Base-by-base conservation (phyloP, 345 rosid genomes). In the Pugionium dolabratum region DNA sequence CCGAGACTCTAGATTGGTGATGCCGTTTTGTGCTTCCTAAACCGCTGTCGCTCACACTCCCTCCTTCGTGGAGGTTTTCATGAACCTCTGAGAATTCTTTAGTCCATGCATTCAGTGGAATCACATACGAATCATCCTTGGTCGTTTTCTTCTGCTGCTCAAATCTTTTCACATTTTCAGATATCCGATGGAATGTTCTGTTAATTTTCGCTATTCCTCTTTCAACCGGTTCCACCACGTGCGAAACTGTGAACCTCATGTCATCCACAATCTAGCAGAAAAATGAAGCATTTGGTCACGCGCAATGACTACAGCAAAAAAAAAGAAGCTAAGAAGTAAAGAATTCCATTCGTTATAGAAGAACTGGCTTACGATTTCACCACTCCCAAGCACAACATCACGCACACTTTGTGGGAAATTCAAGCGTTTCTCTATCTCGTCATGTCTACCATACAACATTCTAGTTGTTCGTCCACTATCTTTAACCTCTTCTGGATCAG, bases 181-280 rank as follows among this genome's bases (percentile, higher is more conserved):
- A 90, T 51, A 94, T 84, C 71, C 83, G 79, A 74, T 88, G 96
- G 54, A 94, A 82, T 35, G 89, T 90, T 79, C 76, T 83, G 54
- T 94, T 94, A 54, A 94, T 85, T 76, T 81, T 88, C 25, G 97
- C 92, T 62, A 94, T 79, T 57, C 99, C 99, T 76, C 97, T 88
- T 72, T 94, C 97, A 5, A 90, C 99, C 6, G 99, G 99, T 68
- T 94, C 96, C 40, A 94, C 99, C 54, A 94, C 96, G 18, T 94
- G 99, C 0, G 97, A 94, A 4, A 94, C 96, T 11, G 99, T 94
- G 72, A 86, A 94, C 82, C 88, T 94, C 99, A 94, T 90, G 81
- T 94, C 99, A 69, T 90, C 99, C 46, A 78, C 97, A 70, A 94
- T 94, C 98, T 93, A 79, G 46, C 53, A 4, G 7, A 40, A 40